A percentile compares a stretch with the other conserved stretches of the same genome.
phyloP scores from a whole-genome alignment of 2,329 filamentous ascomycete genomes.

The Myriosclerotinia curreyana region DNA sequence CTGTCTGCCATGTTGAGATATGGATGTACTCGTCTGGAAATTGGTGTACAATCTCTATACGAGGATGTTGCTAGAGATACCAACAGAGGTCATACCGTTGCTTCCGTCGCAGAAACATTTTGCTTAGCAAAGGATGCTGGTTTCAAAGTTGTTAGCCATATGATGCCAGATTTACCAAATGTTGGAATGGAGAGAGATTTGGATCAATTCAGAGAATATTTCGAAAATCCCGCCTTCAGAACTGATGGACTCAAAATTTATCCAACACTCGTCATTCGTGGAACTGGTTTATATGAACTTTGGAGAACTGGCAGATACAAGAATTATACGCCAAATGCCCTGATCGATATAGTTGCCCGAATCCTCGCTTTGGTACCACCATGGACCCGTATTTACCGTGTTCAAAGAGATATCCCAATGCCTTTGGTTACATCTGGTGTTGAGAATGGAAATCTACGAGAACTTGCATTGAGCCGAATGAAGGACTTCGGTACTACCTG shows the following conservation, averaged over 20 bases:
- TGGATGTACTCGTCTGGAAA: slow-evolving; percentile 88
- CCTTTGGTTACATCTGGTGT: slow-evolving; percentile 97
- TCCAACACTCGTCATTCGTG: slow-evolving; percentile 92
- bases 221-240: slow-evolving; percentile 91
- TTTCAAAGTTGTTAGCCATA: slow-evolving; percentile 98
- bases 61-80: slow-evolving; percentile 98
- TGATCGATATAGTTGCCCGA: slow-evolving; percentile 94
- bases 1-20: slow-evolving; percentile 96
- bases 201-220: slow-evolving; percentile 96
- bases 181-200: slow-evolving; percentile 98
- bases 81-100: slow-evolving; percentile 93
- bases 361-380: slow-evolving; percentile 92
- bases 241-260: slow-evolving; percentile 98
- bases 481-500: slow-evolving; percentile 98
- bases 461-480: slow-evolving; percentile 94
- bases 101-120: slow-evolving; percentile 93
- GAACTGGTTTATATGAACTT: slow-evolving; percentile 92
- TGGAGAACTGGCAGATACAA: slow-evolving; percentile 97
- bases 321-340: slow-evolving; percentile 96
- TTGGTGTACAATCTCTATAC: slow-evolving; percentile 94
- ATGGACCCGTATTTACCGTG: slow-evolving; percentile 97
- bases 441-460: slow-evolving; percentile 93
- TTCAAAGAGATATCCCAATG: slow-evolving; percentile 99
- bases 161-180: slow-evolving; percentile 99
- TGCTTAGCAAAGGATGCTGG: slow-evolving; percentile 96